Percentiles rank a stretch among this genome's conserved stretches.
Conservation (phyloP, 495 filamentous ascomycete genomes). For the Entonaema liquescens region DNA sequence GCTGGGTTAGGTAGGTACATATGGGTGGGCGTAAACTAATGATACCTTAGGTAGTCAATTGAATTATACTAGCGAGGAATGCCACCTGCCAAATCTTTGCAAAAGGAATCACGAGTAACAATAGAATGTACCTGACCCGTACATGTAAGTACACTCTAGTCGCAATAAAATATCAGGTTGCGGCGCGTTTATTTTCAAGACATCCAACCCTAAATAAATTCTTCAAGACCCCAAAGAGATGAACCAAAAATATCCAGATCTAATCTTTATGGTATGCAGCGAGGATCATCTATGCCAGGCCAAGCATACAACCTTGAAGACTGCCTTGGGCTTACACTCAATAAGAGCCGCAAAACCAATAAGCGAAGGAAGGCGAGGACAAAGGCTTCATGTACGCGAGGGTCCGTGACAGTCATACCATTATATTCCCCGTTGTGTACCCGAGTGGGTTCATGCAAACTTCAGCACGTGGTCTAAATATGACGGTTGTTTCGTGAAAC, state of each 20-base stretch:
- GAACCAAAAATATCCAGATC: slow-evolving; percentile 30
- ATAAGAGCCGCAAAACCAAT: slow-evolving; percentile 7
- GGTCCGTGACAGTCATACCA: slow-evolving; percentile 10
- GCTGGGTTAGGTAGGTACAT: slow-evolving; percentile 2
- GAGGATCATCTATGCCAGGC: slow-evolving; percentile 17
- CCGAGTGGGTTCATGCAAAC: slow-evolving; percentile 20
- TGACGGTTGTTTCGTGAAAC: slow-evolving; percentile 32
- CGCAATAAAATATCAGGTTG: neutral
- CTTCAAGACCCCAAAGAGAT: slow-evolving; percentile 7
- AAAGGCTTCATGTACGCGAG: slow-evolving; percentile 24
- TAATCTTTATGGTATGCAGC: slow-evolving; percentile 11
- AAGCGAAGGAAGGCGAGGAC: slow-evolving; percentile 8
- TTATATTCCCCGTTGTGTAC: slow-evolving; percentile 1
- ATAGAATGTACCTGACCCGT: slow-evolving; percentile 2
- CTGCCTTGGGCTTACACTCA: neutral
- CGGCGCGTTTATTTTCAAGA: neutral
- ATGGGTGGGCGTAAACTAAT: neutral
- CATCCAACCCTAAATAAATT: slow-evolving; percentile 16
- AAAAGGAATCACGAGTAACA: neutral
- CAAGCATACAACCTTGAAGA: neutral
- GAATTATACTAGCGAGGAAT: no score
- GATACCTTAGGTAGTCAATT: no score
- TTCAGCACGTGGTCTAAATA: slow-evolving; percentile 30
- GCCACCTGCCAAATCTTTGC: slow-evolving; percentile 17
- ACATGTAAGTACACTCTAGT: slow-evolving; percentile 4